Evolutionary conservation across 2,329 filamentous ascomycete species (phyloP).

Genomic region (Scopulariopsis brevicaulis): DNA sequence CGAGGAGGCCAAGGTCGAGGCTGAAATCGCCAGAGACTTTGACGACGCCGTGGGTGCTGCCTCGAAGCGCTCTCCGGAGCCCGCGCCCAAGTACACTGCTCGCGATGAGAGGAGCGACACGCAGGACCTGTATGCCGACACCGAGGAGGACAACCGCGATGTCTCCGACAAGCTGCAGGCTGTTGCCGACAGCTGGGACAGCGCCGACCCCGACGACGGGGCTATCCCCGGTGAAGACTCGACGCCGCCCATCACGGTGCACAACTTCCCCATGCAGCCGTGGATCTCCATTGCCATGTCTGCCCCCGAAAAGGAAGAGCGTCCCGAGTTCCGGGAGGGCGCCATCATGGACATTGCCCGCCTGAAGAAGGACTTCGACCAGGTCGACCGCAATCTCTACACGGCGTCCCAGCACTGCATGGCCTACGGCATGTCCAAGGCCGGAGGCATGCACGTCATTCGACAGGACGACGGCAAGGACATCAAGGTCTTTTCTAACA

Average conservation of each 20-base stretch:
- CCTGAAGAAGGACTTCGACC: conserved; percentile 95
- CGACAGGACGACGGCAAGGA: conserved; percentile 88
- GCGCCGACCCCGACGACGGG: conserved; percentile 62
- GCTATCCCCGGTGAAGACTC: conserved; percentile 56
- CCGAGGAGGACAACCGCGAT: neutral
- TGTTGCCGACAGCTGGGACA: conserved; percentile 86
- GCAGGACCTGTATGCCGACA: neutral
- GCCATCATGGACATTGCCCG: conserved; percentile 85
- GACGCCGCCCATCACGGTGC: conserved; percentile 61
- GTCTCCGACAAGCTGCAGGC: conserved; percentile 12
- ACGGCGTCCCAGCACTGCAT: conserved; percentile 87
- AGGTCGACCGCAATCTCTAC: conserved; percentile 87
- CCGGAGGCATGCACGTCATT: conserved; percentile 85
- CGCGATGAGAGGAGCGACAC: conserved; percentile 2
- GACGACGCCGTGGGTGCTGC: neutral
- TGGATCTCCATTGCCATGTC: conserved; percentile 82
- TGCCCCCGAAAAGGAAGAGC: conserved; percentile 39
- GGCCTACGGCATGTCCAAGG: conserved; percentile 87
- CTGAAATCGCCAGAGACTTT: conserved; percentile 3
- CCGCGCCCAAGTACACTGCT: conserved; percentile 1
- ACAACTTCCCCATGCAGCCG: conserved; percentile 93
- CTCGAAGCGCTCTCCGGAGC: conserved; percentile 4
- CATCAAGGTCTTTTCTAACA: conserved; percentile 82
- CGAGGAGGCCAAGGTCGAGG: neutral
- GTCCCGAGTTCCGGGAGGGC: conserved; percentile 61